Evolutionary conservation across 1,284 basidiomycete genomes (phyloP).

Genomic region (Malassezia obtusa): DNA sequence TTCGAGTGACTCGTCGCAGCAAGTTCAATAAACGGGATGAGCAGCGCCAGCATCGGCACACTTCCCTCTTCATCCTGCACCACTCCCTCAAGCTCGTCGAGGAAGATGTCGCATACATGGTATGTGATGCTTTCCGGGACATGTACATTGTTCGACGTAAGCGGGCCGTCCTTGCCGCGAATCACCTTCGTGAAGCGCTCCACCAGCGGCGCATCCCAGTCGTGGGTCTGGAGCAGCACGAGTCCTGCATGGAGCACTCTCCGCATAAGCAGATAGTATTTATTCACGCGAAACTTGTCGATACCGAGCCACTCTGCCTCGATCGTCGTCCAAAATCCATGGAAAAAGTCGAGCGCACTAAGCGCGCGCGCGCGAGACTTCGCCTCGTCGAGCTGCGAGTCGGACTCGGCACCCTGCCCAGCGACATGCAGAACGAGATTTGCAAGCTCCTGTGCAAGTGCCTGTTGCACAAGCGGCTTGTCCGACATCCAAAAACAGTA

Average conservation of each 20-base stretch:
- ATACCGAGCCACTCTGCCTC: constrained; percentile 15
- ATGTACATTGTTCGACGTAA: constrained; percentile 54
- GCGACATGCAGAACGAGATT: constrained; percentile 53
- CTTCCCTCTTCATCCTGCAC: not conserved
- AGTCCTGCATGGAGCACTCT: constrained; percentile 78
- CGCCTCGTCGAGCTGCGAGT: not conserved
- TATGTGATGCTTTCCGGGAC: constrained; percentile 61
- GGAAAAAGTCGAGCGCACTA: constrained; percentile 15
- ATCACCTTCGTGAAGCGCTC: constrained; percentile 15
- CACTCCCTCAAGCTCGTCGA: constrained; percentile 78
- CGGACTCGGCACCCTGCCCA: not conserved
- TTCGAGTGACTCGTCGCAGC: constrained; percentile 60
- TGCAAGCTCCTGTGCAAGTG: constrained; percentile 72
- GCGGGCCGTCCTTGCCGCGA: constrained; percentile 17
- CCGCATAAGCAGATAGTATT: constrained; percentile 88
- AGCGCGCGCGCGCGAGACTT: not conserved
- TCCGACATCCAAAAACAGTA: constrained; percentile 99
- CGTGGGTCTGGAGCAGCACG: constrained; percentile 60
- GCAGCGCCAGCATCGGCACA: constrained; percentile 55
- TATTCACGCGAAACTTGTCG: constrained; percentile 55
- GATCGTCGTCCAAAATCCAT: constrained; percentile 55
- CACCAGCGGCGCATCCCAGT: constrained; percentile 57
- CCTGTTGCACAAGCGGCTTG: constrained; percentile 91
- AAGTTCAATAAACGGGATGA: constrained; percentile 62
- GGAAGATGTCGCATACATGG: constrained; percentile 79